phyloP scores from a whole-genome alignment of 2,329 filamentous ascomycete species.

The Geosmithia putterillii region DNA sequence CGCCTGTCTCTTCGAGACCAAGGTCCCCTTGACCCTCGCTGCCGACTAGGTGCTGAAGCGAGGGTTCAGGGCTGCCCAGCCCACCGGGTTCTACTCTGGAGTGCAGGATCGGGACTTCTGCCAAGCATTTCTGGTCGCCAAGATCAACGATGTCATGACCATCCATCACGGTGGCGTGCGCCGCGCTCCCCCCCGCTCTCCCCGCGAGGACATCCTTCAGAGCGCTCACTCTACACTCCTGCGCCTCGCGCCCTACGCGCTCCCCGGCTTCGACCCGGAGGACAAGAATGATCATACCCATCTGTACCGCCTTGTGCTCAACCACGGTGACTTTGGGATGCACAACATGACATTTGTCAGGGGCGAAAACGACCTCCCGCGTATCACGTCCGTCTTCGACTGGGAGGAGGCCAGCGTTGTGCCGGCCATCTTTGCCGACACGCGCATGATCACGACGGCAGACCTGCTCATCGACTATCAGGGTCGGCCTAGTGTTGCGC shows the following conservation, averaged over 20 bases:
- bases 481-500: conserved; percentile 9
- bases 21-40: conserved; percentile 6
- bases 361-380: conserved; percentile 6
- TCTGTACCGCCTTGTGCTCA: conserved; percentile 17
- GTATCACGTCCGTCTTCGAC: conserved; percentile 16
- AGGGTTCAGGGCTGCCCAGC: conserved; percentile 11
- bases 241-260: conserved; percentile 10
- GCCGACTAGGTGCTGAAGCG: conserved; percentile 9
- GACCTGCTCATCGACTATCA: conserved; percentile 8
- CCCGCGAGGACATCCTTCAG: too few species aligned
- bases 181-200: too few species aligned
- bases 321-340: conserved; percentile 11
- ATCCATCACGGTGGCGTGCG: too few species aligned
- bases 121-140: conserved; percentile 10
- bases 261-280: conserved; percentile 3
- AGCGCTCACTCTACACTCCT: conserved; percentile 13
- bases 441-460: conserved; percentile 6
- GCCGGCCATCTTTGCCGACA: conserved; percentile 15
- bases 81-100: conserved; percentile 9
- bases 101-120: conserved; percentile 16
- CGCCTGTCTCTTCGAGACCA: conserved; percentile 9
- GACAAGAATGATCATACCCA: not conserved
- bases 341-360: conserved; percentile 6
- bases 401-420: conserved; percentile 16
- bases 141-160: too few species aligned